These are phyloP conservation scores for Serendipita sp. DNA, from an alignment of 768 basidiomycete genomes.

Conservation along the genomic window DNA sequence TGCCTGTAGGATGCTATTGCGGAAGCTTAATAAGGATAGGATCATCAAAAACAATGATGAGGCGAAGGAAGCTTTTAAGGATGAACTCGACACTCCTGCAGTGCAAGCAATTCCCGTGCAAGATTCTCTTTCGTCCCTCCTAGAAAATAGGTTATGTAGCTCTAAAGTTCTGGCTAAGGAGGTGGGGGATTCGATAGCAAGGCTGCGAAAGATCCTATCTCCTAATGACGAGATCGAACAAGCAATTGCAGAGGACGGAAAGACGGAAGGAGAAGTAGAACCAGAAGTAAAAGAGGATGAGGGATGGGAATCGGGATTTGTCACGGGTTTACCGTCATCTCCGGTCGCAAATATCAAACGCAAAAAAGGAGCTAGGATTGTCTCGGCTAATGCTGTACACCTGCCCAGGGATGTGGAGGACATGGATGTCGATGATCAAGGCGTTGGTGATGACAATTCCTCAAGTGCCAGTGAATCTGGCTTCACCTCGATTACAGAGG, in stretches of 20 bases:
- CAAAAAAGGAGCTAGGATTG: too few relatives aligned
- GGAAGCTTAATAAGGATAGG: constrained; percentile 61
- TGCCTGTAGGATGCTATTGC: constrained; percentile 46
- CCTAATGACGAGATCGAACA: constrained; percentile 10
- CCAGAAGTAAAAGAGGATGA: constrained; percentile 19
- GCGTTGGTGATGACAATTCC: too few relatives aligned
- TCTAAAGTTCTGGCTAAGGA: constrained; percentile 55
- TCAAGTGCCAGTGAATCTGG: too few relatives aligned
- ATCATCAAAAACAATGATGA: background rate
- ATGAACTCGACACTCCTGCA: constrained; percentile 21
- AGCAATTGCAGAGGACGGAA: too few relatives aligned
- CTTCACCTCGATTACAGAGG: too few relatives aligned
- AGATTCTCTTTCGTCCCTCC: constrained; percentile 28
- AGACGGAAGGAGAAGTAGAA: constrained; percentile 8
- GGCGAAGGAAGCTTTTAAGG: background rate
- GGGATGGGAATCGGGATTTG: constrained; percentile 29
- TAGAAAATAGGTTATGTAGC: constrained; percentile 58
- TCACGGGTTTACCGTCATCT: constrained; percentile 14
- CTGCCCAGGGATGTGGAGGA: too few relatives aligned
- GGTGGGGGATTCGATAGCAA: constrained; percentile 34
- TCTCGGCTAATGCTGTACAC: too few relatives aligned
- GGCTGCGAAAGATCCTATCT: constrained; percentile 26
- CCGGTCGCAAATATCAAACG: too few relatives aligned
- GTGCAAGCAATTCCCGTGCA: constrained; percentile 14
- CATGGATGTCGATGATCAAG: too few relatives aligned